Base-by-base conservation (phyloP, 2,329 filamentous ascomycete genomes). In the Dactylellina sp. region DNA sequence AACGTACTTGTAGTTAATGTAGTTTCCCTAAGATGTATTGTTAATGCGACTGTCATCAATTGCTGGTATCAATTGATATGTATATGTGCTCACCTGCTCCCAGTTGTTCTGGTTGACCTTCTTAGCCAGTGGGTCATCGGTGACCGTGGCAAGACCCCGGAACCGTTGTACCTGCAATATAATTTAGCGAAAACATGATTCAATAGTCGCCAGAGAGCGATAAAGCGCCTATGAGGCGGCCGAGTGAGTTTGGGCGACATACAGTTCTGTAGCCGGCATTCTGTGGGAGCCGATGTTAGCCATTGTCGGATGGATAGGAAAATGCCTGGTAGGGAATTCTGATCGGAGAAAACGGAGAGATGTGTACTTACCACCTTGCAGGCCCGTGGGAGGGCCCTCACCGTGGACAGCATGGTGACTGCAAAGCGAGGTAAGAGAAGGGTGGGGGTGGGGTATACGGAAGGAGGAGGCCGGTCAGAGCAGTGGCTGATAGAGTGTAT, bases 21-120 rank as follows among this genome's bases (percentile, higher is more conserved):
- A 97, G 87, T 96, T 95, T 83, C 87, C 88, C 83, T 85, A 52
- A 53, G 28, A 62, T 62, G 62, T 56, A 65, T 11, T 61, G 81
- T 79, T 81, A 81, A 76, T 39, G 46, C 16, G 47, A 50, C 22
- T 57, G 44, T 52, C 5, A 6, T 35, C 7, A 16, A 18, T 11
- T 47, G 20, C 37, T 42, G 14, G 7, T 47, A 25, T 59, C 32
- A 64, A 60, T 70, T 32, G 39, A 59, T 42, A 5, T 32, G 28
- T 32, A 32, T 32, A 32, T 32, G 9, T 22, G 72, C 82, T 80
- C 78, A 84, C 84, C 81, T 93, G 91, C 85, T 99, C 95, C 87
- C 89, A 92, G 85, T 92, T 97, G 87, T 94, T 96, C 88, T 98
- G 97, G 83, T 90, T 91, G 83, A 99, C 95, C 90, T 97, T 97